These are phyloP conservation scores for Suhomyces yuchorum DNA, from an alignment of 1,139 yeast species.

Conservation along the genomic window DNA sequence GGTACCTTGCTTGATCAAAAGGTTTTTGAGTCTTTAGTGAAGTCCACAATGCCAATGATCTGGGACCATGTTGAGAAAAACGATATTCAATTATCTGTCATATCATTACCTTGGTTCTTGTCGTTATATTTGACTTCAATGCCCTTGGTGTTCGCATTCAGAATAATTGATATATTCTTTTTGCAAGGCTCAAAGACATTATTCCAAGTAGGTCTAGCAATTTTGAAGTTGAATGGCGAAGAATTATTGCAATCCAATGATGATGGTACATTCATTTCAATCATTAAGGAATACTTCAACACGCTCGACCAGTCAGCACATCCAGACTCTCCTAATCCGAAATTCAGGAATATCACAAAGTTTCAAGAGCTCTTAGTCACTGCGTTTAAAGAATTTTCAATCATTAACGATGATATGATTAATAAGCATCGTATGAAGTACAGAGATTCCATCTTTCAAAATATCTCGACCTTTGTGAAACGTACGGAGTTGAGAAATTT, in stretches of 20 bases:
- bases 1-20: slow-evolving; percentile 93
- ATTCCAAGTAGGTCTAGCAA: slow-evolving; percentile 92
- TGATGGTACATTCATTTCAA: slow-evolving; percentile 88
- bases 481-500: slow-evolving; percentile 86
- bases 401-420: slow-evolving; percentile 74
- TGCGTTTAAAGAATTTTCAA: slow-evolving; percentile 87
- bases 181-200: slow-evolving; percentile 86
- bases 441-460: slow-evolving; percentile 76
- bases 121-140: slow-evolving; percentile 87
- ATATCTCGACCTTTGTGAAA: slow-evolving; percentile 87
- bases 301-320: slow-evolving; percentile 80
- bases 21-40: slow-evolving; percentile 88
- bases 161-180: slow-evolving; percentile 89
- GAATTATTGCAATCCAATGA: slow-evolving; percentile 77
- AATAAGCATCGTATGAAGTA: slow-evolving; percentile 68
- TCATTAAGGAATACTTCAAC: slow-evolving; percentile 79
- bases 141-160: slow-evolving; percentile 92
- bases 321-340: slow-evolving; percentile 68
- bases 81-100: slow-evolving; percentile 93
- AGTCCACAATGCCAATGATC: slow-evolving; percentile 83
- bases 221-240: slow-evolving; percentile 84
- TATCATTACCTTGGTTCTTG: slow-evolving; percentile 94
- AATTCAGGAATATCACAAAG: slow-evolving; percentile 68
- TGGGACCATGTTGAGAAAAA: slow-evolving; percentile 78
- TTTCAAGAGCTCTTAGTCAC: slow-evolving; percentile 90